Evolutionary conservation across 805 yeast species (phyloP).

Genomic region (Ogataea methanolica): DNA sequence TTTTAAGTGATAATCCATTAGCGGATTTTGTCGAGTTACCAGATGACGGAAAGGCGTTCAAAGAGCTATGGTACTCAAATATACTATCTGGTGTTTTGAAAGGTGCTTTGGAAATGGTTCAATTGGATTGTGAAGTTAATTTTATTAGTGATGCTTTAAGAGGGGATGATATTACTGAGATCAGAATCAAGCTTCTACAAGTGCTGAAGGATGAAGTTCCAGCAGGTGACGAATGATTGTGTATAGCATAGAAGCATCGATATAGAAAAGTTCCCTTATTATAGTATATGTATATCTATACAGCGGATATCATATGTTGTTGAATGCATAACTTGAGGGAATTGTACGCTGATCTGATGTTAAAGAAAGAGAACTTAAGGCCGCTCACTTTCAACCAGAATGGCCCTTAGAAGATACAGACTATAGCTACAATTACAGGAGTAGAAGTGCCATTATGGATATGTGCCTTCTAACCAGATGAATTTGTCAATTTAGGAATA

Average conservation of each 20-base stretch:
- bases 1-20: conserved; percentile 81
- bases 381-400: too few relatives aligned
- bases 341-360: too few relatives aligned
- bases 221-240: conserved; percentile 74
- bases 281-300: background rate
- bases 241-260: background rate
- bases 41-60: conserved; percentile 61
- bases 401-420: too few relatives aligned
- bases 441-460: too few relatives aligned
- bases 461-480: background rate
- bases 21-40: conserved; percentile 96
- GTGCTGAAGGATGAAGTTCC: conserved; percentile 92
- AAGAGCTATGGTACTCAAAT: conserved; percentile 90
- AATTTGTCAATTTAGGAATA: background rate
- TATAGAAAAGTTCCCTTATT: background rate
- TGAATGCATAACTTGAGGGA: too few relatives aligned
- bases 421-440: too few relatives aligned
- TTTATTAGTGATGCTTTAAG: conserved; percentile 77
- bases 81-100: conserved; percentile 83
- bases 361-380: too few relatives aligned
- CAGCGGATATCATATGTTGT: background rate
- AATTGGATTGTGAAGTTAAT: conserved; percentile 77
- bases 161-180: conserved; percentile 80
- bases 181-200: conserved; percentile 64
- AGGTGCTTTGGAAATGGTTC: conserved; percentile 95